Evolutionary conservation across 129 eudicot species (phyloP), one percentile per base, ranked within the genome.

Genomic region (Oenanthe sinensis): DNA sequence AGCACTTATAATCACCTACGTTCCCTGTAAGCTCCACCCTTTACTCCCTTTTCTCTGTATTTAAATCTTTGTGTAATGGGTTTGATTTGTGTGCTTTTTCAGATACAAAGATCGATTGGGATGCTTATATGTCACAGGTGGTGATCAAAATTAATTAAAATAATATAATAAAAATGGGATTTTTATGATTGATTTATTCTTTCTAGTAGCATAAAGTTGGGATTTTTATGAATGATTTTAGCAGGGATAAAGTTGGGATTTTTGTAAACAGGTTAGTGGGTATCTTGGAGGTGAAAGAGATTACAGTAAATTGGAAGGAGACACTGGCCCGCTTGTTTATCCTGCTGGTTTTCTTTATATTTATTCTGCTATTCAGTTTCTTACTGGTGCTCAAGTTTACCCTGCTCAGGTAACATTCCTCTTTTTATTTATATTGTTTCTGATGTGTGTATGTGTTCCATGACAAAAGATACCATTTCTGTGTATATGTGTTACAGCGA

Each of bases 101-200:
- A 93, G 98, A 93, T 85, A 93, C 98, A 7, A 90, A 93, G 87
- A 93, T 93, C 68, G 98, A 93, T 82, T 93, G 98, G 98, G 96
- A 93, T 80, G 98, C 98, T 74, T 93, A 93, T 82, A 90, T 93
- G 96, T 93, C 96, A 43, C 98, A 93, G 93, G 97, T 88, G 60
- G 22, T 75, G 75, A 68, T 28, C 76, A 30, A 60, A 26, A 77
- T n/a, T 52, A 44, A 0, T 43, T 74, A 1, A 17, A 19, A 20
- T 22, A 1, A 1, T 22, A 55, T 17, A 49, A 40, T 30, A 22
- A 11, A 2, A 47, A 69, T 40, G 80, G 55, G 55, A 44, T 22
- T 42, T 24, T 44, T 72, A 20, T 42, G 36, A 46, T 43, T 17
- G 28, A n/a, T 22, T 33, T 33, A 33, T 33, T 33, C 36, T 33